Percentiles rank a stretch among this genome's conserved stretches.
Evolutionary conservation across 2,329 filamentous ascomycete species (phyloP).

Genomic region (Samsoniella hepiali): DNA sequence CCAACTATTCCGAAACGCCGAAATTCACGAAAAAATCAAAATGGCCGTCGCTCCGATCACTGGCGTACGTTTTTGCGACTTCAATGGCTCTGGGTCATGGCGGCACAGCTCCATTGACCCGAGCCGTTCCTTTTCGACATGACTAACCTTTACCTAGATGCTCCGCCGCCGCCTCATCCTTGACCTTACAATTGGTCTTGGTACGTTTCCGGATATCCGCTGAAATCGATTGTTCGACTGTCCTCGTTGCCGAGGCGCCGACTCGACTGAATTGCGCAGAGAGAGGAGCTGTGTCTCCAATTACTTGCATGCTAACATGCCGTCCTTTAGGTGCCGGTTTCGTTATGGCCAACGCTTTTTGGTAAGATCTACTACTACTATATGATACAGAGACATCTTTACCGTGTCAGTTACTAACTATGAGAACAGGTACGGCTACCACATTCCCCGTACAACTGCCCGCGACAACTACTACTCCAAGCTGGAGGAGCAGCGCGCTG

Average conservation of each 20-base stretch:
- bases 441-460: conserved; percentile 56
- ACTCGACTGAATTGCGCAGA: neutral
- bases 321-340: conserved; percentile 48
- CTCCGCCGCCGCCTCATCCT: conserved; percentile 57
- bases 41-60: conserved; percentile 58
- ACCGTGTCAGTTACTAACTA: conserved; percentile 13
- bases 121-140: conserved; percentile 2
- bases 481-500: conserved; percentile 55
- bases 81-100: conserved; percentile 30
- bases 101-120: conserved; percentile 7
- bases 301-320: conserved; percentile 2
- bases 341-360: conserved; percentile 54
- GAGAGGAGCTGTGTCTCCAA: neutral
- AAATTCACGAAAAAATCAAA: conserved; percentile 30
- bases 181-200: conserved; percentile 54
- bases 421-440: conserved; percentile 55
- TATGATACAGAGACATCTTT: neutral
- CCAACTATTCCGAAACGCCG: conserved; percentile 25
- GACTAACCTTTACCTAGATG: conserved; percentile 48
- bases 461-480: conserved; percentile 58
- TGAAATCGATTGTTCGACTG: neutral
- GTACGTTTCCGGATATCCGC: conserved; percentile 40
- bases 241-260: neutral
- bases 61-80: conserved; percentile 48
- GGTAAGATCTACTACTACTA: conserved; percentile 39